These are phyloP conservation scores for Hymenoscyphus infarciens DNA, from an alignment of 2,329 filamentous ascomycete genomes.

Conservation along the genomic window DNA sequence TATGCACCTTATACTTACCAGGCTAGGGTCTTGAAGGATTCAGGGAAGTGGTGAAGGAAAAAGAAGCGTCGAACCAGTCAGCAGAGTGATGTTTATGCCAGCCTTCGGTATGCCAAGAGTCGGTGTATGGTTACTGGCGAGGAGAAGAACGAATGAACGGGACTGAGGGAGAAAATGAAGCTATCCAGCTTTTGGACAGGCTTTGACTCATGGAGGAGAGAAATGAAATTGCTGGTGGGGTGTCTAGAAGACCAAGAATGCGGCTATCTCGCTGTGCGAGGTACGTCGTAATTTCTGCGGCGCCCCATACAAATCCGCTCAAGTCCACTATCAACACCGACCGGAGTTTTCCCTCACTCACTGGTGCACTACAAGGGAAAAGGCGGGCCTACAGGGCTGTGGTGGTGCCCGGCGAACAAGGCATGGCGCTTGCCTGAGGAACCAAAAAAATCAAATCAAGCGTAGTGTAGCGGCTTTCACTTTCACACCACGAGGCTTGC, in stretches of 20 bases:
- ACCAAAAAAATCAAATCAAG: background rate
- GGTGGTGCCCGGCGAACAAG: background rate
- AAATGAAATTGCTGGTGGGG: background rate
- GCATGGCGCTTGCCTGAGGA: background rate
- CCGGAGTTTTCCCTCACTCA: background rate
- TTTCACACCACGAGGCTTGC: background rate
- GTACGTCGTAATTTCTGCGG: background rate
- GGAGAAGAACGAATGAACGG: background rate
- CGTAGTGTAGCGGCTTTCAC: background rate
- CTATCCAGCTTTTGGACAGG: background rate
- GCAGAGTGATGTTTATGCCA: background rate
- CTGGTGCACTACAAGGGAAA: no score
- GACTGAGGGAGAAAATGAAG: background rate
- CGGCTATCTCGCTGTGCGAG: constrained; percentile 1
- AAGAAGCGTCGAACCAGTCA: background rate
- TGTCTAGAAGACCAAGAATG: background rate
- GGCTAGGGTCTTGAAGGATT: background rate
- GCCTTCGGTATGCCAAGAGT: background rate
- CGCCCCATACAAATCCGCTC: background rate
- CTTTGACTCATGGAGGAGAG: no score
- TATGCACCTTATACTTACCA: background rate
- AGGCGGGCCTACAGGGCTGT: background rate
- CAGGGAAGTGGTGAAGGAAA: background rate
- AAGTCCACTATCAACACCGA: background rate
- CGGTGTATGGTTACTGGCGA: background rate